These are phyloP conservation scores for Lupinus albus DNA, from an alignment of 306 rosid genomes.

Conservation along the genomic window DNA sequence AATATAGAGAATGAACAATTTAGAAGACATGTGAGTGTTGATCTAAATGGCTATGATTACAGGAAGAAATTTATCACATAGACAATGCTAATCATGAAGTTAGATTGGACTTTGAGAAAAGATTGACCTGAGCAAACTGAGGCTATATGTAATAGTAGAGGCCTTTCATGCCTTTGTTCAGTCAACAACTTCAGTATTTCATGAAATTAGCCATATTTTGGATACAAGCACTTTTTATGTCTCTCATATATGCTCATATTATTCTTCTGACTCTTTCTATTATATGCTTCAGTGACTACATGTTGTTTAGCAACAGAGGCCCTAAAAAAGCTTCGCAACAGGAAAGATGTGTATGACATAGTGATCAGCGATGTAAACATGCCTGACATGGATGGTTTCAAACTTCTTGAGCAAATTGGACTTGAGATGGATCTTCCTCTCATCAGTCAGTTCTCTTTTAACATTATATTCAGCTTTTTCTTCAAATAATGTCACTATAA, in stretches of 20 bases:
- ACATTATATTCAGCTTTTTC: slow-evolving; percentile 30
- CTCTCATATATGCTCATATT: slow-evolving; percentile 24
- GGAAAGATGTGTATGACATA: slow-evolving; percentile 80
- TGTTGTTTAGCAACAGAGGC: slow-evolving; percentile 81
- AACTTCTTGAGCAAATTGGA: slow-evolving; percentile 92
- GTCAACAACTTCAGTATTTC: neutral
- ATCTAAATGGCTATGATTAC: neutral
- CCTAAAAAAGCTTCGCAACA: slow-evolving; percentile 70
- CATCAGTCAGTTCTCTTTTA: slow-evolving; percentile 66
- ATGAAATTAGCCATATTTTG: slow-evolving; percentile 7
- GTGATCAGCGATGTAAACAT: slow-evolving; percentile 96
- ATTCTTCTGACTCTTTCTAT: slow-evolving; percentile 20
- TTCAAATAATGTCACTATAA: slow-evolving; percentile 23
- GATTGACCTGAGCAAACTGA: neutral
- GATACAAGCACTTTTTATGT: slow-evolving; percentile 3
- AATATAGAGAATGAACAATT: slow-evolving; percentile 1
- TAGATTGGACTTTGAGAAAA: slow-evolving; percentile 7
- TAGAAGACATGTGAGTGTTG: neutral
- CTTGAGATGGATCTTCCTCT: slow-evolving; percentile 99
- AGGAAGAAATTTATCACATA: neutral
- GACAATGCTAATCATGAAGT: neutral
- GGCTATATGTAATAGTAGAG: neutral
- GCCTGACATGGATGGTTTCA: slow-evolving; percentile 98
- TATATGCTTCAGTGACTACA: slow-evolving; percentile 68
- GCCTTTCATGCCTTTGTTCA: slow-evolving; percentile 9